Conservation (phyloP, 768 basidiomycete genomes). For the Lentinula sp. region DNA sequence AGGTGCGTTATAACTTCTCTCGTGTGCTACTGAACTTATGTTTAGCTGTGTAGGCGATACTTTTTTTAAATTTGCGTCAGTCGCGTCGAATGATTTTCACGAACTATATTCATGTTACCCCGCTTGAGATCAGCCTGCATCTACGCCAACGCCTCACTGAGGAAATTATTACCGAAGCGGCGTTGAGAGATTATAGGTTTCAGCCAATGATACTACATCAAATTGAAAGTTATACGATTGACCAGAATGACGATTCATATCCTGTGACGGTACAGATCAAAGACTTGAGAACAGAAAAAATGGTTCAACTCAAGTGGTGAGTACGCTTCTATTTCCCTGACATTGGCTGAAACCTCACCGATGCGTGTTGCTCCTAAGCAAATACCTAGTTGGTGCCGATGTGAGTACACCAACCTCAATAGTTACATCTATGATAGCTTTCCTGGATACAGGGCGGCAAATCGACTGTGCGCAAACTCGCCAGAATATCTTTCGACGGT, state of each 20-base stretch:
- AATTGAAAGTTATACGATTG: constrained; percentile 2
- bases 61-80: constrained; percentile 11
- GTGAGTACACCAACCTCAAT: background rate
- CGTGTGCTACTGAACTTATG: too few relatives aligned
- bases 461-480: constrained; percentile 11
- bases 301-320: constrained; percentile 3
- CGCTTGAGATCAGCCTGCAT: constrained; percentile 1
- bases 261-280: constrained; percentile 6
- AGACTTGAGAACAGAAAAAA: constrained; percentile 5
- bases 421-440: background rate
- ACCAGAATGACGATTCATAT: background rate
- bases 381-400: constrained; percentile 9
- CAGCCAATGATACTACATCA: background rate
- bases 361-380: background rate
- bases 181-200: background rate
- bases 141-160: constrained; percentile 8
- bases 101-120: background rate
- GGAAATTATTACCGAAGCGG: background rate
- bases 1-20: background rate
- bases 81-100: background rate
- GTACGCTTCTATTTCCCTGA: background rate
- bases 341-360: background rate
- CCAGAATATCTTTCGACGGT: constrained; percentile 9
- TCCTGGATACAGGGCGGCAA: constrained; percentile 6
- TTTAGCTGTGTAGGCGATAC: constrained; percentile 6